These are phyloP conservation scores for Actinomucor elegans DNA, from an alignment of 371 early-diverging fungal genomes.

Conservation along the genomic window DNA sequence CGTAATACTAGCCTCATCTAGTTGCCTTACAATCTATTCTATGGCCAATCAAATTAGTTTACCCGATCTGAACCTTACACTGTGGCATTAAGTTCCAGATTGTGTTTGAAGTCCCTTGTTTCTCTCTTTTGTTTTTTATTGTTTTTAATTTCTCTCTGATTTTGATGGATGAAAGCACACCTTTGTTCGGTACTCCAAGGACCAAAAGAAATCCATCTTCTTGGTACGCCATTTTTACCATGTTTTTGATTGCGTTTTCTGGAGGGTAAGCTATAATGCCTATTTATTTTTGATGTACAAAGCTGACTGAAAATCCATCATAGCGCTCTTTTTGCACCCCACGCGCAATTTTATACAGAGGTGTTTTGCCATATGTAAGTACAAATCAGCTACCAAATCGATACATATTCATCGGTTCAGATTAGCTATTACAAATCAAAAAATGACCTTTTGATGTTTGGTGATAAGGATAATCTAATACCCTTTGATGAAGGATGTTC, in stretches of 20 bases:
- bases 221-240: constrained; percentile 28
- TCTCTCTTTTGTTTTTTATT: background rate
- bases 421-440: constrained; percentile 25
- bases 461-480: background rate
- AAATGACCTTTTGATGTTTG: background rate
- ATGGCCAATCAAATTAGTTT: too few relatives aligned
- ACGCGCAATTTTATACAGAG: constrained; percentile 37
- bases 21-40: too few relatives aligned
- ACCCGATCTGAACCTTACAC: too few relatives aligned
- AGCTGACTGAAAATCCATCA: background rate
- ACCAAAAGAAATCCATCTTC: constrained; percentile 16
- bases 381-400: background rate
- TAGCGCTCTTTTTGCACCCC: constrained; percentile 37
- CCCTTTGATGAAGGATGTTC: constrained; percentile 34
- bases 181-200: background rate
- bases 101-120: too few relatives aligned
- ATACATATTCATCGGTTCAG: background rate
- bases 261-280: constrained; percentile 16
- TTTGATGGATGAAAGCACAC: background rate
- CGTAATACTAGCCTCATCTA: too few relatives aligned
- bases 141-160: too few relatives aligned
- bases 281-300: background rate
- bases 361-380: constrained; percentile 36
- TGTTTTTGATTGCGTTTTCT: constrained; percentile 19
- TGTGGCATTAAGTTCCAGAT: too few relatives aligned